Base-by-base conservation (phyloP, 441 rosid genomes). In the Pelargonium cotyledonis region DNA sequence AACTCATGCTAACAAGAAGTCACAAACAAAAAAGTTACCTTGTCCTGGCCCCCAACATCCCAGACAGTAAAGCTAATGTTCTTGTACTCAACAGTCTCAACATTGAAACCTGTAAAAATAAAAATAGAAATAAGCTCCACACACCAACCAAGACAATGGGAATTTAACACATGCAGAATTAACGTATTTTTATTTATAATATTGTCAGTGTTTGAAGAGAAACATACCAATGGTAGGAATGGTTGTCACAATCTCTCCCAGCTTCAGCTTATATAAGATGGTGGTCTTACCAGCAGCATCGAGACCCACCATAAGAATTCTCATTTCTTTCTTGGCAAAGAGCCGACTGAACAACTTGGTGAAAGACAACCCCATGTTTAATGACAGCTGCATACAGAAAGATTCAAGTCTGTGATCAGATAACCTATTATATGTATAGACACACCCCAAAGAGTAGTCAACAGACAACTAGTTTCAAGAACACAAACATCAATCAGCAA, bases 11-110 rank as follows among this genome's bases (percentile, higher is more conserved):
- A 35, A 35, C 38, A 35, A 35, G 38, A 4, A 29, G 35, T 2
- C 38, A 35, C 38, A 35, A 35, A 35, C 38, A 35, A 35, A 35
- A 3, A 35, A 35, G 38, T 35, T 35, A 89, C 93, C 89, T 85
- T 89, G 83, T 86, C 93, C 77, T 89, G 89, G 79, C 93, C 92
- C 18, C 92, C 92, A 9, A 88, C 93, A 83, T 90, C 96, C 93
- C 90, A 88, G 69, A 90, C 96, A 0, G 96, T 90, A 75, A 90
- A 90, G 79, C 93, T 90, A 62, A 90, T 88, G 86, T 89, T 89
- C 80, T 90, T 88, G 71, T 90, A 90, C 71, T 86, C 93, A 74
- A 90, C 93, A 3, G 96, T 88, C 82, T 90, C 96, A 68, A 90
- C 93, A 60, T 88, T 88, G 80, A 89, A 89, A 18, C 93, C 93